Evolutionary conservation across 192 early-diverging fungal species (phyloP).

Genomic region (Borealophlyctis nickersoniae): DNA sequence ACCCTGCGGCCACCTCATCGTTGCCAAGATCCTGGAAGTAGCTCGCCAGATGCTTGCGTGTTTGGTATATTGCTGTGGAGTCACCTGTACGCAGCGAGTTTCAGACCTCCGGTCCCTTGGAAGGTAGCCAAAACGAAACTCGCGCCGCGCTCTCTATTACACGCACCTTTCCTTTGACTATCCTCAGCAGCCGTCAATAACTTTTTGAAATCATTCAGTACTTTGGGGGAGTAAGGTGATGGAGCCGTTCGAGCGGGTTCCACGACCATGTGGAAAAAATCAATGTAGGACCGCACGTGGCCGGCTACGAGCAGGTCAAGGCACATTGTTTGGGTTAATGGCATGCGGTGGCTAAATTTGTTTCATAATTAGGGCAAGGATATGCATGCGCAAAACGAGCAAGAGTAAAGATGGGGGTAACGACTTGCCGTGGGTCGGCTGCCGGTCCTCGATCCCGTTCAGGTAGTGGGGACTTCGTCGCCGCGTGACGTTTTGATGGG

Average conservation of each 20-base stretch:
- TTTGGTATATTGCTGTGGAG: conserved; percentile 24
- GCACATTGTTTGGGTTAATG: conserved; percentile 36
- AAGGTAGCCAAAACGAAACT: neutral
- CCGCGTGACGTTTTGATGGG: too few species aligned
- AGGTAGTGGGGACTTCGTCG: too few species aligned
- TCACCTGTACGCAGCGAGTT: conserved; percentile 10
- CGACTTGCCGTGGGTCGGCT: too few species aligned
- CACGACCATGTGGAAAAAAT: conserved; percentile 41
- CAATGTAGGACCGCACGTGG: conserved; percentile 38
- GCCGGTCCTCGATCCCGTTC: too few species aligned
- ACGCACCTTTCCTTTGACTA: conserved; percentile 19
- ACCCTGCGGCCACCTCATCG: conserved; percentile 18
- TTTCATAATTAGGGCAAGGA: too few species aligned
- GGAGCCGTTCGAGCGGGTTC: neutral
- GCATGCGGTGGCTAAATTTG: conserved; percentile 5
- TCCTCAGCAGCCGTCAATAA: conserved; percentile 40
- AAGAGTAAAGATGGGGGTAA: too few species aligned
- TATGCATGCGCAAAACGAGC: too few species aligned
- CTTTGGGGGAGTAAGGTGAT: conserved; percentile 5
- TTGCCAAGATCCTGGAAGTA: conserved; percentile 31
- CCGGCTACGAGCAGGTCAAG: conserved; percentile 41
- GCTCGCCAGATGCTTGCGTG: conserved; percentile 36
- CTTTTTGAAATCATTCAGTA: conserved; percentile 24
- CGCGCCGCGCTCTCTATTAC: neutral
- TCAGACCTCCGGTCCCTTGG: too few species aligned